Conservation (phyloP, 2,329 filamentous ascomycete genomes). For the Emergomyces africanus region DNA sequence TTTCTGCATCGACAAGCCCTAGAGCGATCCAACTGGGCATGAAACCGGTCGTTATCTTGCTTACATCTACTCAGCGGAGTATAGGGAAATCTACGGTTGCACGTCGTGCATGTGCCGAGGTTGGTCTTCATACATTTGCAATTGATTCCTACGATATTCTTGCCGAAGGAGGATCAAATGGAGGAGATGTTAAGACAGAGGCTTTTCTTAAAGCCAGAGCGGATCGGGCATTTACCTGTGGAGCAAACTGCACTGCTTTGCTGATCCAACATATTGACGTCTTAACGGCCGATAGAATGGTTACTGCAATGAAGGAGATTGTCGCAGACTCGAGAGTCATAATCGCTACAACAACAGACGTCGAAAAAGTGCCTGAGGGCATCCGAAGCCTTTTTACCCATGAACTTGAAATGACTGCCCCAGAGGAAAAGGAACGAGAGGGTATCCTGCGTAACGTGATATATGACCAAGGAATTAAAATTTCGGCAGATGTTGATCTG, state of each 20-base stretch:
- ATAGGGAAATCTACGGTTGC: slow-evolving; percentile 84
- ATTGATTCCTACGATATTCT: slow-evolving; percentile 91
- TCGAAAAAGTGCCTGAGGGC: slow-evolving; percentile 86
- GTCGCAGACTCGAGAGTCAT: slow-evolving; percentile 67
- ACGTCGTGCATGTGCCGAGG: slow-evolving; percentile 65
- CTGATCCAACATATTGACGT: slow-evolving; percentile 87
- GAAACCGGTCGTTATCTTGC: slow-evolving; percentile 73
- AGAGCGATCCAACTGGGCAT: slow-evolving; percentile 77
- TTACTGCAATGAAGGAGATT: slow-evolving; percentile 71
- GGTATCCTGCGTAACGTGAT: slow-evolving; percentile 71
- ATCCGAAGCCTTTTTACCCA: slow-evolving; percentile 88
- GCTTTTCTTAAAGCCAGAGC: slow-evolving; percentile 77
- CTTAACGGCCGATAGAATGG: slow-evolving; percentile 80
- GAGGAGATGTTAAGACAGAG: slow-evolving; percentile 87
- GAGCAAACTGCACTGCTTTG: slow-evolving; percentile 66
- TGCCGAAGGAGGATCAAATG: slow-evolving; percentile 77
- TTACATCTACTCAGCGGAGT: slow-evolving; percentile 83
- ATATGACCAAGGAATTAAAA: slow-evolving; percentile 58
- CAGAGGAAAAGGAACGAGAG: slow-evolving; percentile 84
- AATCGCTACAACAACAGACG: slow-evolving; percentile 86
- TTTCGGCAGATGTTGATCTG: slow-evolving; percentile 75
- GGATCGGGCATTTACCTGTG: slow-evolving; percentile 80
- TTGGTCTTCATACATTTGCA: slow-evolving; percentile 77
- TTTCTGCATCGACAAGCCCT: slow-evolving; percentile 78
- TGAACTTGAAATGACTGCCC: slow-evolving; percentile 84